phyloP scores from a whole-genome alignment of 305 asterid genomes.

The Lippia alba region DNA sequence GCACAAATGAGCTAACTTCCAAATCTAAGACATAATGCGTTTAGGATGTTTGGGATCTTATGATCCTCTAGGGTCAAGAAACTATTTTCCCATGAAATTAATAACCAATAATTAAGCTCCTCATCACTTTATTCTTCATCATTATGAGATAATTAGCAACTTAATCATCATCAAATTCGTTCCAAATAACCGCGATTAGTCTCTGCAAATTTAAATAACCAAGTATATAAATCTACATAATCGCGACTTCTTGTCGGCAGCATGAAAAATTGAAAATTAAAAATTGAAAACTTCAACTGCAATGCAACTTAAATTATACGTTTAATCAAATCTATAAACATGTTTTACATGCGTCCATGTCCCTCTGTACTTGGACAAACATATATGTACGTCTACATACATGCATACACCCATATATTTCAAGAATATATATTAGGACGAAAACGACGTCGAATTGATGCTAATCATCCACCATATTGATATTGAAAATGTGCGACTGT shows the following conservation, averaged over 20 bases:
- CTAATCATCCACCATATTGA: conserved; percentile 70
- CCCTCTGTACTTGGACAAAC: conserved; percentile 11
- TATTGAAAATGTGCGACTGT: conserved; percentile 53
- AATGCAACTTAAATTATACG: conserved; percentile 42
- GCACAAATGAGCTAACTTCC: no score
- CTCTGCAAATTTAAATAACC: no score
- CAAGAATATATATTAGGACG: neutral
- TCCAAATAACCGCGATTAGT: no score
- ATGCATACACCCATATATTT: conserved; percentile 28
- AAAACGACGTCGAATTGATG: conserved; percentile 53
- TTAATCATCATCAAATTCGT: no score
- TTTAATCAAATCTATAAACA: conserved; percentile 29
- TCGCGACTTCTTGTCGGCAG: conserved; percentile 30
- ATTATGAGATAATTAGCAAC: no score
- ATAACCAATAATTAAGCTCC: no score
- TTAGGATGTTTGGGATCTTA: no score
- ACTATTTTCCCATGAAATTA: no score
- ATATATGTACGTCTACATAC: conserved; percentile 1
- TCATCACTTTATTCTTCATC: no score
- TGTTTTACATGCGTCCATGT: conserved; percentile 46
- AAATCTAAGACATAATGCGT: no score
- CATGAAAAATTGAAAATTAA: conserved; percentile 8
- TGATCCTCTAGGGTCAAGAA: no score
- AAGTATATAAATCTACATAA: neutral
- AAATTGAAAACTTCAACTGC: conserved; percentile 24